Percentiles rank a stretch among this genome's conserved stretches.
Conservation (phyloP, 73 alveolate species). For the Uronychia setigera region DNA sequence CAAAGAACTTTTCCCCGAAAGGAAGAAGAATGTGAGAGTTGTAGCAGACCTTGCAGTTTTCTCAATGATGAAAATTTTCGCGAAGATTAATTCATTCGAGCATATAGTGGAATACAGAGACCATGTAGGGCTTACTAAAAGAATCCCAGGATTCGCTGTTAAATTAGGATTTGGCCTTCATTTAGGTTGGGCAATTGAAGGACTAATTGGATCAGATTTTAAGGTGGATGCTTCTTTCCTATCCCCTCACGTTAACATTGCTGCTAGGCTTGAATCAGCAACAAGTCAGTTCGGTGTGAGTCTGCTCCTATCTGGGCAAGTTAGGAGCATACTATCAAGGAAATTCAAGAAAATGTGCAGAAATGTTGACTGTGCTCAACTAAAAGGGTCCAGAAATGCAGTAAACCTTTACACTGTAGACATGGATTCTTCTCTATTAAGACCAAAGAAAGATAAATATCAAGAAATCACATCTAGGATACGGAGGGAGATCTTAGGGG, state of each 20-base stretch:
- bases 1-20: neutral
- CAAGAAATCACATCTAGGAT: neutral
- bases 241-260: constrained; percentile 70
- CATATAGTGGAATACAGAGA: constrained; percentile 56
- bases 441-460: neutral
- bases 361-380: constrained; percentile 87
- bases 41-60: constrained; percentile 49
- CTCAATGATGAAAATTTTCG: constrained; percentile 52
- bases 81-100: constrained; percentile 47
- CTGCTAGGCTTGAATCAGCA: constrained; percentile 64
- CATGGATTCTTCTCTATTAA: neutral
- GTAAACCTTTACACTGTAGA: constrained; percentile 86
- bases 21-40: neutral
- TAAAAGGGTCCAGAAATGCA: constrained; percentile 87
- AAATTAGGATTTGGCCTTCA: constrained; percentile 77
- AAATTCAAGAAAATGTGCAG: constrained; percentile 60
- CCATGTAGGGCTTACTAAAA: constrained; percentile 61
- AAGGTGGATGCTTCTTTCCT: constrained; percentile 75
- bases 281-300: constrained; percentile 70
- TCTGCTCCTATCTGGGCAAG: constrained; percentile 56
- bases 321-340: constrained; percentile 59
- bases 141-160: constrained; percentile 64
- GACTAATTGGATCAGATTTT: constrained; percentile 77
- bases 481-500: neutral
- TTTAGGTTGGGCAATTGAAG: constrained; percentile 87